These are phyloP conservation scores for Tulasnella calospora DNA, from an alignment of 768 basidiomycete species.

Conservation along the genomic window DNA sequence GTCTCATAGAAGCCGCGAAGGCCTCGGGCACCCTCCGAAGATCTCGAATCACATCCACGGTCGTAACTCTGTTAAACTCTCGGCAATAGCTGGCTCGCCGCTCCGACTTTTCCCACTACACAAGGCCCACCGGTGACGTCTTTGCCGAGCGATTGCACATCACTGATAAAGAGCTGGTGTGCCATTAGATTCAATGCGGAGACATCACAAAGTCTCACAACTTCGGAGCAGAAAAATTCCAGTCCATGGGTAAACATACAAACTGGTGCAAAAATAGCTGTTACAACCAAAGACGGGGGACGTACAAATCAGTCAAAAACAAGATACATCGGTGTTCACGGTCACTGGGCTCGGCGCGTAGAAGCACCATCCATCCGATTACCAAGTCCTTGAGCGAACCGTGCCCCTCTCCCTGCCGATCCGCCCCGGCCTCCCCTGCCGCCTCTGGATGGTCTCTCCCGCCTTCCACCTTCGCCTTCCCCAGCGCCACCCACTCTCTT, in stretches of 20 bases:
- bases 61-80: too few species aligned
- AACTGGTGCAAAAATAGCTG: neutral
- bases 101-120: neutral
- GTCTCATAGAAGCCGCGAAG: neutral
- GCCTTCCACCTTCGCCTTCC: conserved; percentile 23
- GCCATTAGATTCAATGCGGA: too few species aligned
- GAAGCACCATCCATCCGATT: conserved; percentile 23
- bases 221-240: too few species aligned
- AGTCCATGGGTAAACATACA: too few species aligned
- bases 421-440: conserved; percentile 21
- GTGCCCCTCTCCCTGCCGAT: conserved; percentile 57
- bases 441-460: conserved; percentile 23
- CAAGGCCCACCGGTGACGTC: neutral
- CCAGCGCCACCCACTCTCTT: conserved; percentile 25
- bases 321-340: neutral
- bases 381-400: conserved; percentile 80
- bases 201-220: too few species aligned
- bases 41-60: neutral
- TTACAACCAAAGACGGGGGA: neutral
- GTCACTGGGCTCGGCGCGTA: neutral
- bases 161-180: neutral
- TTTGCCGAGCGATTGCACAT: neutral
- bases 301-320: neutral
- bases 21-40: too few species aligned
- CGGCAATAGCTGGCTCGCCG: neutral